A percentile compares a stretch with the other conserved stretches of the same genome.
phyloP scores from a whole-genome alignment of 306 rosid species.

The Acacia melanoxylon region DNA sequence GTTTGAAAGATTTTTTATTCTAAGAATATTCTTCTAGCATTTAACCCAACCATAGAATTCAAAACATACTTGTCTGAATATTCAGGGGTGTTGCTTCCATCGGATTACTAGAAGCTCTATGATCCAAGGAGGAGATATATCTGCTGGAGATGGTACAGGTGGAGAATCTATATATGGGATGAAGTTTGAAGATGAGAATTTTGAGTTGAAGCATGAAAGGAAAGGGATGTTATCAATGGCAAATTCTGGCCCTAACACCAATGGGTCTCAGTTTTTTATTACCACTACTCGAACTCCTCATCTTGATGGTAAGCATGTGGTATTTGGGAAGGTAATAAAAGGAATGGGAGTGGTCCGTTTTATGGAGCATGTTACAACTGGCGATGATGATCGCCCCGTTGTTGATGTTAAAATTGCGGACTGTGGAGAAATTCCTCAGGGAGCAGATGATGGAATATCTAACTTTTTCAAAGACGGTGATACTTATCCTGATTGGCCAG shows the following conservation, averaged over 20 bases:
- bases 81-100: conserved; percentile 81
- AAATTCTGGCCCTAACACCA: conserved; percentile 76
- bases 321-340: conserved; percentile 78
- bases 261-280: conserved; percentile 91
- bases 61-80: conserved; percentile 12
- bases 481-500: conserved; percentile 88
- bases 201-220: conserved; percentile 87
- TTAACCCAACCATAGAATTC: conserved; percentile 9
- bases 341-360: conserved; percentile 94
- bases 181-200: conserved; percentile 85
- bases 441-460: conserved; percentile 74
- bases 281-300: conserved; percentile 80
- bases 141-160: conserved; percentile 91
- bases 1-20: background rate
- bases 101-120: conserved; percentile 76
- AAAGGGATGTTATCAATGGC: conserved; percentile 97
- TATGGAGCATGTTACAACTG: conserved; percentile 60
- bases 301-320: conserved; percentile 91
- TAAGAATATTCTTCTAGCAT: background rate
- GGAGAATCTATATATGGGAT: conserved; percentile 89
- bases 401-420: conserved; percentile 59
- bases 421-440: conserved; percentile 77
- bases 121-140: conserved; percentile 94
- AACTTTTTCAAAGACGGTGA: conserved; percentile 91
- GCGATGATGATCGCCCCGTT: conserved; percentile 52